These are phyloP conservation scores for Blastobotrys robertii DNA, from an alignment of 805 yeast species.

Conservation along the genomic window DNA sequence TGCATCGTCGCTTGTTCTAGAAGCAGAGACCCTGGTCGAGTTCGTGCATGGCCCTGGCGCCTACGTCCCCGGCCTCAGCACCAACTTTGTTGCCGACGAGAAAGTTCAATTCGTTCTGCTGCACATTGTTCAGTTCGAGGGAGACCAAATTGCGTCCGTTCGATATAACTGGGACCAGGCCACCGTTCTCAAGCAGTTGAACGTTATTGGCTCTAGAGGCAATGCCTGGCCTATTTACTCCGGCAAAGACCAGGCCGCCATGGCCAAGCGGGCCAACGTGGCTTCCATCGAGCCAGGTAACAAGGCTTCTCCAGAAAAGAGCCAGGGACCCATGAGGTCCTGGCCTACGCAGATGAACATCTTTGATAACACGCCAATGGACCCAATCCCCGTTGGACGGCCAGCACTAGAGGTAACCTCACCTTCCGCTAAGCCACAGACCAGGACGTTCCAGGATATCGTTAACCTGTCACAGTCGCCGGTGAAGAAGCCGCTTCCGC, in stretches of 20 bases:
- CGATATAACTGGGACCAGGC: conserved; percentile 22
- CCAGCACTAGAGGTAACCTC: conserved; percentile 15
- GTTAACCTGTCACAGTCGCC: conserved; percentile 3
- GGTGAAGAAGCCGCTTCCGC: too few species aligned
- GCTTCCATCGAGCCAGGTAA: background rate
- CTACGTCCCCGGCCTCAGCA: conserved; percentile 18
- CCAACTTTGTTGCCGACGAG: conserved; percentile 20
- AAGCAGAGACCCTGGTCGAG: conserved; percentile 17
- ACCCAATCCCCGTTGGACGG: conserved; percentile 11
- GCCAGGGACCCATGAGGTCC: conserved; percentile 2
- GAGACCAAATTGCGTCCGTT: conserved; percentile 12
- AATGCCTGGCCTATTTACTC: conserved; percentile 21
- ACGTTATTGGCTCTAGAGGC: conserved; percentile 23
- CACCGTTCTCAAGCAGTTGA: conserved; percentile 21
- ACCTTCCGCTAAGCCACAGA: conserved; percentile 13
- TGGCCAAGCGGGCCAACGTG: background rate
- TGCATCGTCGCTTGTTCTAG: conserved; percentile 15
- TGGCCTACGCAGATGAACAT: conserved; percentile 9
- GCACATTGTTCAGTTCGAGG: conserved; percentile 11
- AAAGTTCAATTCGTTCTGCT: conserved; percentile 14
- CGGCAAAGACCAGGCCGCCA: conserved; percentile 16
- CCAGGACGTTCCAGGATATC: conserved; percentile 13
- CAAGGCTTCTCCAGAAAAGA: background rate
- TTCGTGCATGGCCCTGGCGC: conserved; percentile 21
- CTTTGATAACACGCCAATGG: conserved; percentile 11